Conservation (phyloP, 163 green algal genomes). For the Volvox carteri region DNA sequence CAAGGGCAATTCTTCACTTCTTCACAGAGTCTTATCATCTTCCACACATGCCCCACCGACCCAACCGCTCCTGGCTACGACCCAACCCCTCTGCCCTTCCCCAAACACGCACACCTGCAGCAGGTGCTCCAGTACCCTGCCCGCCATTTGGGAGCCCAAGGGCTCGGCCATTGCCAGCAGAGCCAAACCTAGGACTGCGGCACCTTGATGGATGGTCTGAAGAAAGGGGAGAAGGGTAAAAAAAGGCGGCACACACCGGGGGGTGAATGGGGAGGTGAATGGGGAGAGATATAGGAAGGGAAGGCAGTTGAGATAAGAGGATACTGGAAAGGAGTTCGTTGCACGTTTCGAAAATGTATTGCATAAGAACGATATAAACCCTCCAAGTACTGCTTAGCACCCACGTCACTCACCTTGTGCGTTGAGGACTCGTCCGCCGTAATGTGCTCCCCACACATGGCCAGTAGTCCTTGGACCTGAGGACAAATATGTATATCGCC, state of each 20-base stretch:
- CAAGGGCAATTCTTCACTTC: no score
- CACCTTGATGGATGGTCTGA: slow-evolving; percentile 82
- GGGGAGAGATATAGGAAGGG: not conserved
- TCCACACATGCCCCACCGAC: no score
- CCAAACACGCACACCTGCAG: slow-evolving; percentile 98
- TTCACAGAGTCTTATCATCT: no score
- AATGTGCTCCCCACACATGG: slow-evolving; percentile 90
- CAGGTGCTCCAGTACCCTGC: slow-evolving; percentile 94
- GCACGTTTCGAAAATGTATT: no score
- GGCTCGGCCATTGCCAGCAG: slow-evolving; percentile 96
- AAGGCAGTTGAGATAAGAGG: not conserved
- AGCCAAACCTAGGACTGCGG: slow-evolving; percentile 93
- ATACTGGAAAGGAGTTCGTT: not conserved
- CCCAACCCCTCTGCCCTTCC: no score
- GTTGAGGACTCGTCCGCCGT: slow-evolving; percentile 81
- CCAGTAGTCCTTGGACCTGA: slow-evolving; percentile 84
- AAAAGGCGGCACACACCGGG: no score
- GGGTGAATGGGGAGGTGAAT: not conserved
- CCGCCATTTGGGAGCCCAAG: slow-evolving; percentile 91
- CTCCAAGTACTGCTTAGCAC: no score
- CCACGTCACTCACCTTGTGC: slow-evolving; percentile 73
- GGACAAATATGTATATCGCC: no score
- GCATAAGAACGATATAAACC: no score
- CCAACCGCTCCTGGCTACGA: no score
- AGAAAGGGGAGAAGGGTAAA: not conserved